These are phyloP conservation scores for Cytospora chrysosperma DNA, from an alignment of 2,329 filamentous ascomycete genomes.

Conservation along the genomic window DNA sequence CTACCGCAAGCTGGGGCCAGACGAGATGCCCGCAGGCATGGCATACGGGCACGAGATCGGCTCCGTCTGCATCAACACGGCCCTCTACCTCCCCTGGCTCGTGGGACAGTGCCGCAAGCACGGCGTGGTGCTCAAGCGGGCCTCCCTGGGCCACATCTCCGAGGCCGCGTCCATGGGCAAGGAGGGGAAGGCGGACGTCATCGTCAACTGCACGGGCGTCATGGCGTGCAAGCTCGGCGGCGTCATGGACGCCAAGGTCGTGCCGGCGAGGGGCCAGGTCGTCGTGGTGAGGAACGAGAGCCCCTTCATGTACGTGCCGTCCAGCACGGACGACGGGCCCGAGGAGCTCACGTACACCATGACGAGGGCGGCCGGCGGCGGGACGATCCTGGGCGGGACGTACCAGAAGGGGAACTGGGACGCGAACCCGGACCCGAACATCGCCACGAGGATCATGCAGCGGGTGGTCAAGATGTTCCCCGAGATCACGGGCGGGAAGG, in stretches of 20 bases:
- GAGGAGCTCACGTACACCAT: conserved; percentile 80
- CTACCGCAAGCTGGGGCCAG: conserved; percentile 60
- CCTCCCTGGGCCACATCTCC: conserved; percentile 64
- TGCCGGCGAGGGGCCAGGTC: conserved; percentile 78
- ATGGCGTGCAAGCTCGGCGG: conserved; percentile 74
- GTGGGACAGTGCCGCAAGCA: conserved; percentile 74
- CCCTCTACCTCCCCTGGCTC: conserved; percentile 84
- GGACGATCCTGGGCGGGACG: conserved; percentile 83
- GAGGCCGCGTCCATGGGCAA: conserved; percentile 64
- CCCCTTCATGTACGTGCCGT: conserved; percentile 66
- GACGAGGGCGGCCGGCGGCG: conserved; percentile 76
- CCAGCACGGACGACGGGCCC: conserved; percentile 69
- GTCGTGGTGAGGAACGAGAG: conserved; percentile 80
- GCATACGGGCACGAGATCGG: conserved; percentile 75
- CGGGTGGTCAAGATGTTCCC: conserved; percentile 67
- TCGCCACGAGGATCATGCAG: conserved; percentile 83
- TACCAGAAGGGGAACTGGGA: conserved; percentile 82
- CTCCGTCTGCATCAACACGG: conserved; percentile 88
- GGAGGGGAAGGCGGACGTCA: conserved; percentile 54
- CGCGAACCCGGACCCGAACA: conserved; percentile 71
- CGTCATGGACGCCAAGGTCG: conserved; percentile 71
- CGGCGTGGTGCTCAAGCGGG: conserved; percentile 67
- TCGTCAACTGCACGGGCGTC: conserved; percentile 85
- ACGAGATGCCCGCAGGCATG: conserved; percentile 61
- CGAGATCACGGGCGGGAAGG: conserved; percentile 60